phyloP scores from a whole-genome alignment of 1,284 basidiomycete genomes.

The Moesziomyces sp. region DNA sequence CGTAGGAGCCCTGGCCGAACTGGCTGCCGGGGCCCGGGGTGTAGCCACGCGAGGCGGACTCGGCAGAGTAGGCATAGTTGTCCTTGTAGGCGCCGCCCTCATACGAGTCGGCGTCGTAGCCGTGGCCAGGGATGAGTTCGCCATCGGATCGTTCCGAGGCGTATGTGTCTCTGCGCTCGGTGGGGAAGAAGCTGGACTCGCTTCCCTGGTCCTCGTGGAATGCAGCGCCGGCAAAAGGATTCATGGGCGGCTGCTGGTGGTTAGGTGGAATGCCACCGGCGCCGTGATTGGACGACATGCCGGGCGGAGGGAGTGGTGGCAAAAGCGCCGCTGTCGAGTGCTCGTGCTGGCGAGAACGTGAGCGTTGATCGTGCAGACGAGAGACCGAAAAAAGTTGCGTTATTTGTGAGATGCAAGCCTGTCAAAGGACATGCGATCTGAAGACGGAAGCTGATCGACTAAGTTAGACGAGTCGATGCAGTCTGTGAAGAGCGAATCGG shows the following conservation, averaged over 20 bases:
- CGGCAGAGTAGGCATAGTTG: conserved; percentile 50
- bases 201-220: conserved; percentile 56
- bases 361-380: neutral
- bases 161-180: conserved; percentile 60
- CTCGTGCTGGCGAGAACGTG: neutral
- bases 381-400: neutral
- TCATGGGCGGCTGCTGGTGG: conserved; percentile 43
- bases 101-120: conserved; percentile 61
- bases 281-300: conserved; percentile 51
- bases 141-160: conserved; percentile 60
- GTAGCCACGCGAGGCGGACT: conserved; percentile 53
- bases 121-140: conserved; percentile 58
- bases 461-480: neutral
- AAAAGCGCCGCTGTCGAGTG: neutral
- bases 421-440: conserved; percentile 19
- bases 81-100: conserved; percentile 58
- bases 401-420: conserved; percentile 5
- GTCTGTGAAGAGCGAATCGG: neutral
- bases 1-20: conserved; percentile 50
- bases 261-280: conserved; percentile 36
- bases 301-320: conserved; percentile 8
- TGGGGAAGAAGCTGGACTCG: conserved; percentile 56
- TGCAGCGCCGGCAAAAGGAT: conserved; percentile 56
- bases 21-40: conserved; percentile 51
- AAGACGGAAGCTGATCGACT: neutral